These are phyloP conservation scores for Rhodotorula paludigena DNA, from an alignment of 768 basidiomycete species.

Conservation along the genomic window DNA sequence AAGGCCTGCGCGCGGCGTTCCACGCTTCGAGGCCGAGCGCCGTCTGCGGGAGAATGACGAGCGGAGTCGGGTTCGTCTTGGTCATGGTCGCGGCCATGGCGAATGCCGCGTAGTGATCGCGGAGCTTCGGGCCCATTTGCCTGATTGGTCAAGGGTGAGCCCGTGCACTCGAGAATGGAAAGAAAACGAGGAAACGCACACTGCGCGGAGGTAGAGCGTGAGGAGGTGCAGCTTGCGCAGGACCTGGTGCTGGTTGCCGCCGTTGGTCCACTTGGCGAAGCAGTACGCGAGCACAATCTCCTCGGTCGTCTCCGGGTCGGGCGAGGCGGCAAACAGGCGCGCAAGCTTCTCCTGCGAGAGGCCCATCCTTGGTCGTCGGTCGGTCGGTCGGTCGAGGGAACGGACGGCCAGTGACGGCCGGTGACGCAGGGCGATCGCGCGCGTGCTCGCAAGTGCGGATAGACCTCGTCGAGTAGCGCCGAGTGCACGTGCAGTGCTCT, in stretches of 20 bases:
- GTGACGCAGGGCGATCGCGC: too few species aligned
- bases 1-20: conserved; percentile 29
- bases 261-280: conserved; percentile 25
- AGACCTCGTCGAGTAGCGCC: too few species aligned
- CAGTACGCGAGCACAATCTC: conserved; percentile 25
- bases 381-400: too few species aligned
- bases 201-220: conserved; percentile 22
- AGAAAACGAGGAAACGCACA: neutral
- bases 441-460: too few species aligned
- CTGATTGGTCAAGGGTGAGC: neutral
- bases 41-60: conserved; percentile 17
- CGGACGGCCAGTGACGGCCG: too few species aligned
- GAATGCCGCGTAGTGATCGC: conserved; percentile 25
- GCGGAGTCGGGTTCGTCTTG: neutral
- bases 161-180: neutral
- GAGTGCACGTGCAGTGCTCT: too few species aligned
- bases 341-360: too few species aligned
- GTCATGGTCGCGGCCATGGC: conserved; percentile 25
- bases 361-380: too few species aligned
- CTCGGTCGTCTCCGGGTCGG: conserved; percentile 23
- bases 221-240: conserved; percentile 28
- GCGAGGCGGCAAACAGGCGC: too few species aligned
- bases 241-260: conserved; percentile 21
- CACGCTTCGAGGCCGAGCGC: conserved; percentile 26
- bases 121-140: conserved; percentile 12